Conservation (phyloP, 257 asterid genomes). For the Solanum lignicaule region DNA sequence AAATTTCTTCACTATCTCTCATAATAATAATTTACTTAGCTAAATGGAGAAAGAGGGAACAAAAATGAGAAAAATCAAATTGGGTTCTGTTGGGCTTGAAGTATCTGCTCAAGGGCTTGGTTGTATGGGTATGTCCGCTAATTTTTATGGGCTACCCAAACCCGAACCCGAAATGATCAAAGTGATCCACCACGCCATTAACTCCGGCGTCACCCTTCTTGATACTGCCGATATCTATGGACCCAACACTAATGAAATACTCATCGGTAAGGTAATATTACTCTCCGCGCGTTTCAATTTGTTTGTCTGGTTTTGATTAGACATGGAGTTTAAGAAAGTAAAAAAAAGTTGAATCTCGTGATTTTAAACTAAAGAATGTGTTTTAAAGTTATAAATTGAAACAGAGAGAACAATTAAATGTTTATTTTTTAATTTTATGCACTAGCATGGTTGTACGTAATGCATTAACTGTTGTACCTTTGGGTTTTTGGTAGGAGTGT, state of each 20-base stretch:
- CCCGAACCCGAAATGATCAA: conserved; percentile 33
- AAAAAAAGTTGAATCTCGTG: not conserved
- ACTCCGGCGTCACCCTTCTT: conserved; percentile 24
- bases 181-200: conserved; percentile 27
- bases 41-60: not conserved
- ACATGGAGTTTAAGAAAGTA: not conserved
- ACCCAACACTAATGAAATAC: conserved; percentile 30
- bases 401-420: not conserved
- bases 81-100: conserved; percentile 30
- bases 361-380: not conserved
- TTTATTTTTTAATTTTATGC: too few relatives aligned
- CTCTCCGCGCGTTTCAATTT: not conserved
- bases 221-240: conserved; percentile 35
- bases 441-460: not conserved
- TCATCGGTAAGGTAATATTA: conserved; percentile 21
- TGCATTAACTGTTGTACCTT: not conserved
- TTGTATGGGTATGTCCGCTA: conserved; percentile 35
- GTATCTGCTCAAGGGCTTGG: conserved; percentile 35
- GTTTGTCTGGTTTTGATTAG: accelerated
- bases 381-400: too few relatives aligned
- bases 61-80: conserved; percentile 14
- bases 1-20: not conserved
- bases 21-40: not conserved
- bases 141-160: conserved; percentile 26
- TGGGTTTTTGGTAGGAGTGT: too few relatives aligned